Evolutionary conservation across 2,329 filamentous ascomycete species (phyloP).

Genomic region (Pestalotiopsis sp.): DNA sequence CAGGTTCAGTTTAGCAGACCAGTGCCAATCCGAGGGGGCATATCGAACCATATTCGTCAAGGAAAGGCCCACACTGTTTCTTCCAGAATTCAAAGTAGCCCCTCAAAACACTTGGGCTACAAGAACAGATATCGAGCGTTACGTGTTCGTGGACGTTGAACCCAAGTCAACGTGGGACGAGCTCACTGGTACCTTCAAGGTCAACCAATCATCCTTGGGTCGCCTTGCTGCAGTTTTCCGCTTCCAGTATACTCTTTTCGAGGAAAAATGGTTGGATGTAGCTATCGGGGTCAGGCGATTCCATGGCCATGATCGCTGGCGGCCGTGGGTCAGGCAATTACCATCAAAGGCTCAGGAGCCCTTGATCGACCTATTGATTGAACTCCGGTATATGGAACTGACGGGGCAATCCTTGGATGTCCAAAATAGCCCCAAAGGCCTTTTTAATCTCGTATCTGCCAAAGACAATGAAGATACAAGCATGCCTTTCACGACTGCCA

Average conservation of each 20-base stretch:
- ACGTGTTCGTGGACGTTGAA: background rate
- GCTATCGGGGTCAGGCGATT: background rate
- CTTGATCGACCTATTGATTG: background rate
- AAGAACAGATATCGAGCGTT: background rate
- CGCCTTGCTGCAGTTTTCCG: background rate
- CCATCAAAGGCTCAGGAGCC: background rate
- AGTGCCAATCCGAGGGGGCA: background rate
- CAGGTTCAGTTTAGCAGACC: background rate
- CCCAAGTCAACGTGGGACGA: background rate
- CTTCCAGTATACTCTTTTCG: background rate
- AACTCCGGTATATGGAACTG: background rate
- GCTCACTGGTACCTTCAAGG: background rate
- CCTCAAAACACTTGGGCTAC: background rate
- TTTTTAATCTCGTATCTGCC: background rate
- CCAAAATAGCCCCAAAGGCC: background rate
- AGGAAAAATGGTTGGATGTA: background rate
- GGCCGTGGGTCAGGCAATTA: background rate
- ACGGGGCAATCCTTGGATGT: background rate
- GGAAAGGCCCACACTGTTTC: background rate
- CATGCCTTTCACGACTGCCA: background rate
- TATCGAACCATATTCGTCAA: background rate
- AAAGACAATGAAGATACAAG: background rate
- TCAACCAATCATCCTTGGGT: background rate
- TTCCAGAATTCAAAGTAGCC: background rate
- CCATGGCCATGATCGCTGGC: background rate